Evolutionary conservation across 1,139 yeast species (phyloP), one percentile per base, ranked within the genome.

Genomic region (Debaryomycetaceae sp.): DNA sequence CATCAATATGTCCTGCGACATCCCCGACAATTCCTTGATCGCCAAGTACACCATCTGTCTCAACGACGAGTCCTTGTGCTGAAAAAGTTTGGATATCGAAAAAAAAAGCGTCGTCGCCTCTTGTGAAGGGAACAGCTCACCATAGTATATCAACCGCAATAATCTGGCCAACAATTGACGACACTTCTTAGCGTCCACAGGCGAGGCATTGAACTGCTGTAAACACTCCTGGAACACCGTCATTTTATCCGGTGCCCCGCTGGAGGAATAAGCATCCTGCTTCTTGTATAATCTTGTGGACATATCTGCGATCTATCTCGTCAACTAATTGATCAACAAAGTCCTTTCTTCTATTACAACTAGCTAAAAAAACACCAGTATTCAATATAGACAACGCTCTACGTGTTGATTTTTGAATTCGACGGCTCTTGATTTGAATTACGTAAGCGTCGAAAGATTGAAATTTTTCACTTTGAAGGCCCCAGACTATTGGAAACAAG

Each of bases 141-240:
- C 98, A 46, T 83, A 77, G 59, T 89, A 86, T 52, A 91, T 70
- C 61, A 85, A 72, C 58, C 89, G 73, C 56, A 86, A 70, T 55
- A 93, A 74, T 65, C 83, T 80, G 42, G 95, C 86, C 65, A 90
- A 75, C 55, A 89, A 70, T 51, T 75, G 68, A 57, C 99, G 87
- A 63, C 97, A 89, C 67, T 85, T 86, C 57, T 83, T 85, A 33
- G 97, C 88, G 57, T 87, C 86, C 49, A 91, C 86, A 14, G 97
- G 97, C 38, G 95, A 80, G 52, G 93, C 89, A 70, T 91, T 91
- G 78, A 93, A 95, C 51, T 88, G 93, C 56, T 88, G 88, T 58
- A 89, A 75, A 72, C 98, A 91, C 65, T 91, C 97, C 70, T 93
- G 99, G 66, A 87, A 91, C 53, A 95, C 93, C 8, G 97, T 86